Conservation (phyloP, 2,329 filamentous ascomycete genomes). For the Neopestalotiopsis rosae region DNA sequence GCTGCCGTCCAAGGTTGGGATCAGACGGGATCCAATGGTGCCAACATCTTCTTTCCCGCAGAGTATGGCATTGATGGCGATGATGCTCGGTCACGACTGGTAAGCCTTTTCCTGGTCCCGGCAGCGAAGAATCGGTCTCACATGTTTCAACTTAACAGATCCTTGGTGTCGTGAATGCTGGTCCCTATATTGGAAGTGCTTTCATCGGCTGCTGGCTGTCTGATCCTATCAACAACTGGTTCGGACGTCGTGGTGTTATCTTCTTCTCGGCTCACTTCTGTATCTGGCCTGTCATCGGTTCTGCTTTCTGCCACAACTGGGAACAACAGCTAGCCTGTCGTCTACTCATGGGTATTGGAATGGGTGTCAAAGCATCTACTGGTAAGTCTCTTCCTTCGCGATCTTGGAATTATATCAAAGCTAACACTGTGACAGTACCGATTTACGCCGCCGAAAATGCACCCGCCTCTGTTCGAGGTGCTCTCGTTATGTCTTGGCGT, state of each 20-base stretch:
- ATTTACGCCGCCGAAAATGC: conserved; percentile 79
- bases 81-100: conserved; percentile 32
- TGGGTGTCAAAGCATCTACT: conserved; percentile 75
- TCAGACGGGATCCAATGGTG: conserved; percentile 68
- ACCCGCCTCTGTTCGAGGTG: conserved; percentile 72
- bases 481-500: conserved; percentile 82
- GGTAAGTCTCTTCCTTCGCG: conserved; percentile 35
- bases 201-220: conserved; percentile 62
- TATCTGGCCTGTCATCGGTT: conserved; percentile 72
- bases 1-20: conserved; percentile 76
- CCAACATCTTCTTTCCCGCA: conserved; percentile 65
- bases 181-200: conserved; percentile 50
- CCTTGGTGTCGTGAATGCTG: conserved; percentile 62
- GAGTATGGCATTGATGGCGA: conserved; percentile 54
- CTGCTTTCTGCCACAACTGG: conserved; percentile 75
- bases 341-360: conserved; percentile 77
- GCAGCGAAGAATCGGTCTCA: neutral
- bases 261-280: conserved; percentile 78
- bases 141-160: conserved; percentile 39
- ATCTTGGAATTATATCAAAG: conserved; percentile 27
- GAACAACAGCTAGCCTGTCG: conserved; percentile 72
- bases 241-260: conserved; percentile 71
- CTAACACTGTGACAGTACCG: conserved; percentile 55
- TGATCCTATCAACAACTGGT: conserved; percentile 64
- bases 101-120: conserved; percentile 23